These are phyloP conservation scores for Aspergillus novoparasiticus DNA, from an alignment of 2,329 filamentous ascomycete genomes.

Conservation along the genomic window DNA sequence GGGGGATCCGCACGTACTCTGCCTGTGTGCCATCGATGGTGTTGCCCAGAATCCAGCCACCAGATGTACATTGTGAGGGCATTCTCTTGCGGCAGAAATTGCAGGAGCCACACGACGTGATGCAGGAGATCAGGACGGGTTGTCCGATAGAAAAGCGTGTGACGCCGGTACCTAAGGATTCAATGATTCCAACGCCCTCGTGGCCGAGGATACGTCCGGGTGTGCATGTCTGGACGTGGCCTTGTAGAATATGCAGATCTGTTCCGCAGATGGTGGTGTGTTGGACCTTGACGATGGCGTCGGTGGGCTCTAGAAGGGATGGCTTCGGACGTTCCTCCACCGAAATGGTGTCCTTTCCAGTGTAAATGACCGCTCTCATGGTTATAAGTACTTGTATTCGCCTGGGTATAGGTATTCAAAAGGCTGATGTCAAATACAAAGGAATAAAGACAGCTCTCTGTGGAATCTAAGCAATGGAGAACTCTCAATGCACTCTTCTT, in stretches of 20 bases:
- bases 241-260: conserved; percentile 57
- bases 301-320: conserved; percentile 41
- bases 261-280: conserved; percentile 57
- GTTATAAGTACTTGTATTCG: background rate
- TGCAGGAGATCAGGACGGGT: conserved; percentile 56
- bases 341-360: conserved; percentile 29
- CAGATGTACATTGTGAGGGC: conserved; percentile 56
- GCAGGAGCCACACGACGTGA: conserved; percentile 56
- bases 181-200: conserved; percentile 56
- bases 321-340: conserved; percentile 43
- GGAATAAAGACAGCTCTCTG: background rate
- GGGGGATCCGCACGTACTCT: conserved; percentile 57
- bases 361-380: conserved; percentile 52
- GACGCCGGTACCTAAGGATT: conserved; percentile 50
- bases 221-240: conserved; percentile 52
- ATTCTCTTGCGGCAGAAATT: conserved; percentile 56
- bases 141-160: conserved; percentile 53
- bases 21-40: conserved; percentile 57
- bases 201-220: conserved; percentile 55
- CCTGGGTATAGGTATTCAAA: background rate
- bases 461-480: background rate
- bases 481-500: background rate
- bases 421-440: background rate
- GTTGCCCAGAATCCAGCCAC: conserved; percentile 60
- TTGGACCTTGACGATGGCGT: conserved; percentile 51